Evolutionary conservation across 164 flowering plant genomes (phyloP), one percentile per base, ranked within the genome.

Genomic region (Chimonanthus salicifolius): DNA sequence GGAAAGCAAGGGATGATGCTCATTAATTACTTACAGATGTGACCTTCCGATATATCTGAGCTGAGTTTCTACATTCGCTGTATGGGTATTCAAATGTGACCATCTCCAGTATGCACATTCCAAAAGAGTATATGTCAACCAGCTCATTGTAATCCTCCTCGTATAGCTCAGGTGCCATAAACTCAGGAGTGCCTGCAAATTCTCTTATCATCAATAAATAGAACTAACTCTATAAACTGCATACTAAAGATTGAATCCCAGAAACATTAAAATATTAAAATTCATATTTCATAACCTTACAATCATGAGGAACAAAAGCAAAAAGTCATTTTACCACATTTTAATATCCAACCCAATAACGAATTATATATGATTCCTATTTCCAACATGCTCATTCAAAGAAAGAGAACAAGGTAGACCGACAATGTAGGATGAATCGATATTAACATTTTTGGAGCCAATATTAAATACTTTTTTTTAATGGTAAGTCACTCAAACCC

Each of bases 71-170:
- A 62, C 93, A 89, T 78, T 89, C 92, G 63, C 82, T 79, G 74
- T 89, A 89, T 65, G 92, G 92, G 80, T 87, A 89, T 68, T 89
- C 90, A 67, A 77, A 78, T 21, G 90, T 89, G n/a, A 89, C 85
- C 90, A 89, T 83, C 80, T 89, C 93, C 67, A 89, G 80, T 79
- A 89, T 74, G 87, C 93, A 89, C 91, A 89, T 86, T 47, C 93
- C 93, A 76, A 89, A 89, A 21, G 93, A 84, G 78, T 89, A 89
- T 72, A 89, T 84, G 73, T 89, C 93, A 47, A 80, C 93, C 76
- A 86, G 75, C 67, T 89, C 91, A 76, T 88, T 86, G 78, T 89
- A 89, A 64, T 85, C 78, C 75, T 89, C 92, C 43, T 87, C 88
- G 62, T 89, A 87, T 15, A 87, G 83, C 76, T 89, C 92, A n/a